Evolutionary conservation across 2,329 filamentous ascomycete genomes (phyloP), one percentile per base, ranked within the genome.

Genomic region (Arachnomyces sp.): DNA sequence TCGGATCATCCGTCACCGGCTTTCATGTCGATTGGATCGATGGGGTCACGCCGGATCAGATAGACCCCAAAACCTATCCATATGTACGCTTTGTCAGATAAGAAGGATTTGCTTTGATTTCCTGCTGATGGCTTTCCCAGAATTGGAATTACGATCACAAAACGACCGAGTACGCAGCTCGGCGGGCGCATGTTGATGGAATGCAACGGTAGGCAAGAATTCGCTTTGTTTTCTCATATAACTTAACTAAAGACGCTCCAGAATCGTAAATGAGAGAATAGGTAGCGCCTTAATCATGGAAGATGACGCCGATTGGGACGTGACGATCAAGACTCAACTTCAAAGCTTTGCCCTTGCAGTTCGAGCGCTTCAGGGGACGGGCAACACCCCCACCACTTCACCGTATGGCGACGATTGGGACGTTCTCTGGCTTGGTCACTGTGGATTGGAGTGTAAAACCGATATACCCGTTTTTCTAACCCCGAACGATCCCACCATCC

Each of bases 221-320:
- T n/a, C n/a, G n/a, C n/a, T n/a, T n/a, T n/a, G n/a, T n/a, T n/a
- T n/a, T n/a, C n/a, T n/a, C n/a, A n/a, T n/a, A n/a, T n/a, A n/a
- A n/a, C n/a, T n/a, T n/a, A n/a, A n/a, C n/a, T n/a, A n/a, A n/a
- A n/a, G n/a, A n/a, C n/a, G n/a, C n/a, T n/a, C n/a, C n/a, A n/a
- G n/a, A 15, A 57, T 76, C 9, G 60, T 76, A 9, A 57, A 65
- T n/a, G 54, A 65, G 8, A 64, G 67, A 31, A 47, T 73, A 2
- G 56, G 61, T 1, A 70, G 67, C 1, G 72, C 70, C 0, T 55
- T 77, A 2, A 70, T 77, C 18, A 52, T 77, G 17, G 74, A 78
- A 49, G 74, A 77, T 48, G 74, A 77, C 41, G 64, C 67, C 14
- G 74, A 78, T 55, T 78, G 74, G 74, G 74, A 77, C 41, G 54